A percentile compares a stretch with the other conserved stretches of the same genome.
These are phyloP conservation scores for Eimeria acervulina DNA, from an alignment of 169 alveolate genomes.

Conservation along the genomic window DNA sequence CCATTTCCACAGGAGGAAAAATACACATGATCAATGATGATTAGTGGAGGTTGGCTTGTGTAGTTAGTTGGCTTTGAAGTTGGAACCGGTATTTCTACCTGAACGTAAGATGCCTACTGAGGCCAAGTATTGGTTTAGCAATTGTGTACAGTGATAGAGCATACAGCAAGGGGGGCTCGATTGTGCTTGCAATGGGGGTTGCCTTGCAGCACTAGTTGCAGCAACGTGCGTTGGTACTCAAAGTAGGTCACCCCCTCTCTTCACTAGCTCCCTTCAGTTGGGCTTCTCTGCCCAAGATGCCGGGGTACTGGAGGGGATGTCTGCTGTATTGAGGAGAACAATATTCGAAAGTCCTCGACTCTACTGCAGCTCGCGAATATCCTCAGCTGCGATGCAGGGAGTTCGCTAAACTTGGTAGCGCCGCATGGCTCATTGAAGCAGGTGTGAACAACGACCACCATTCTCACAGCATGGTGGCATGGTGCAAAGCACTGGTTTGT, in stretches of 20 bases:
- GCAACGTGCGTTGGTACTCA: not conserved
- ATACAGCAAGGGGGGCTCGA: not conserved
- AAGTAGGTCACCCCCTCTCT: not conserved
- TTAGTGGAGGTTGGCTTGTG: not conserved
- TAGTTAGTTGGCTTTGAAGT: no score
- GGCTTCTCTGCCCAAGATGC: not conserved
- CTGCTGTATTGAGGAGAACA: not conserved
- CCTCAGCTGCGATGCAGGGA: not conserved
- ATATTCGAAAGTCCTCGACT: not conserved
- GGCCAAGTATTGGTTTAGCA: not conserved
- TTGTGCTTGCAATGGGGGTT: not conserved
- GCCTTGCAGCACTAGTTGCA: not conserved
- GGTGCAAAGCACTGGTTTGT: no score
- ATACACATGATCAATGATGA: not conserved
- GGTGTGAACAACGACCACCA: no score
- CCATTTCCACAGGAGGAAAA: not conserved
- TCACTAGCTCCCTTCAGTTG: not conserved
- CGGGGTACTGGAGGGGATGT: not conserved
- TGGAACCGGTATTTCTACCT: no score
- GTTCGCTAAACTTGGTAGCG: not conserved
- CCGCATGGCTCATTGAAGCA: no score
- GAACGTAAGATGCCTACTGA: no score
- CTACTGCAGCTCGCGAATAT: not conserved
- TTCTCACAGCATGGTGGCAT: no score
- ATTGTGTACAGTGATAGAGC: not conserved